Evolutionary conservation across 148 eudicot species (phyloP).

Genomic region (Rhododendron ferrugineum): DNA sequence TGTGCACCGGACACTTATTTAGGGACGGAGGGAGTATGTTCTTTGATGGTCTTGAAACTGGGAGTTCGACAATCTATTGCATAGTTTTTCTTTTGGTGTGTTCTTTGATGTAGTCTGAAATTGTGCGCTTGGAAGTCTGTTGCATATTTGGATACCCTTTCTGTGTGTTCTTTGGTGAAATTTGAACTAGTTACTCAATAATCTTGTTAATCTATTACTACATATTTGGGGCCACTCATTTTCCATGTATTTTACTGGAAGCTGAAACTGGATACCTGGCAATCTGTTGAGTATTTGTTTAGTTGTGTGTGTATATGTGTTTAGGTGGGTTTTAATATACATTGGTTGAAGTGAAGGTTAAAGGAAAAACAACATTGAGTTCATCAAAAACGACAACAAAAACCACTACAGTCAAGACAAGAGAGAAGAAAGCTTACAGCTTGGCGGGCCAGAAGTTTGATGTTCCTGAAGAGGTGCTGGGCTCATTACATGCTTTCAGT

Average conservation of each 20-base stretch:
- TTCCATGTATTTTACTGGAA: not conserved
- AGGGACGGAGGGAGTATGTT: too few species aligned
- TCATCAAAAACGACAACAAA: slow-evolving; percentile 37
- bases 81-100: not conserved
- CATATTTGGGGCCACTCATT: not conserved
- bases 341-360: slow-evolving; percentile 44
- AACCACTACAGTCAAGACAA: slow-evolving; percentile 37
- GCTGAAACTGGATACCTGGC: not conserved
- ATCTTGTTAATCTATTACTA: not conserved
- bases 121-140: not conserved
- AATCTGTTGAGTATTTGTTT: not conserved
- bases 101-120: not conserved
- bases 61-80: not conserved
- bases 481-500: not conserved
- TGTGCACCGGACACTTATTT: too few species aligned
- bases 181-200: not conserved
- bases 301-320: not conserved
- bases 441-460: slow-evolving; percentile 90
- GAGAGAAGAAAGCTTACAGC: slow-evolving; percentile 78
- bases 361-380: slow-evolving; percentile 35
- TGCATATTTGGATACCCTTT: not conserved
- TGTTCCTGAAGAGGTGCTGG: slow-evolving; percentile 85
- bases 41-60: not conserved
- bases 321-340: slow-evolving; percentile 5
- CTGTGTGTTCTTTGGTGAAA: not conserved